A percentile compares a stretch with the other conserved stretches of the same genome.
These are phyloP conservation scores for Ogataea thermomethanolica DNA, from an alignment of 805 yeast genomes.

Conservation along the genomic window DNA sequence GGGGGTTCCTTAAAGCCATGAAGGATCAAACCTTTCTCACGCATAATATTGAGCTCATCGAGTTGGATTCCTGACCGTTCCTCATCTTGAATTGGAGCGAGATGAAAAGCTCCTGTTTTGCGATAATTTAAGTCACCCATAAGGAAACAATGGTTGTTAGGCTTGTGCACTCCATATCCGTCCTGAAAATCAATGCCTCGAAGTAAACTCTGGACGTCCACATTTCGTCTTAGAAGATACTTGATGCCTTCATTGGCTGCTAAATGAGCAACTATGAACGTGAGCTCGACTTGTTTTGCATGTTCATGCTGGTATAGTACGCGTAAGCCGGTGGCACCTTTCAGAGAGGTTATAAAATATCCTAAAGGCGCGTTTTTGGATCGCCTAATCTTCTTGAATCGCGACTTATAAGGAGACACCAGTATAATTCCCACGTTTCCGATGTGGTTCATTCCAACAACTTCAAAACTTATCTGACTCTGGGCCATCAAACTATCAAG, in stretches of 20 bases:
- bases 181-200: slow-evolving; percentile 56
- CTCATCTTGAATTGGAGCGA: not conserved
- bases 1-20: slow-evolving; percentile 63
- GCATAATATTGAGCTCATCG: slow-evolving; percentile 51
- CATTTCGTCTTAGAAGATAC: slow-evolving; percentile 47
- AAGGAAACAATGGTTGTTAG: slow-evolving; percentile 58
- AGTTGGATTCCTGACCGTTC: slow-evolving; percentile 5
- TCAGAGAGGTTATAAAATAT: slow-evolving; percentile 54
- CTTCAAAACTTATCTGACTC: slow-evolving; percentile 38
- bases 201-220: slow-evolving; percentile 47
- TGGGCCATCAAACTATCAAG: slow-evolving; percentile 33
- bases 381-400: slow-evolving; percentile 17
- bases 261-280: slow-evolving; percentile 70
- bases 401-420: slow-evolving; percentile 39
- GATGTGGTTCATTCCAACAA: slow-evolving; percentile 41
- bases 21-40: slow-evolving; percentile 44
- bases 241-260: slow-evolving; percentile 71
- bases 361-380: slow-evolving; percentile 50
- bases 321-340: slow-evolving; percentile 70
- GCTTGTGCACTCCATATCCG: slow-evolving; percentile 50
- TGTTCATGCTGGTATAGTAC: slow-evolving; percentile 33
- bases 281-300: slow-evolving; percentile 36
- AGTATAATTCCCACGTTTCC: slow-evolving; percentile 60
- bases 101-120: slow-evolving; percentile 32
- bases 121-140: slow-evolving; percentile 89